phyloP scores from a whole-genome alignment of 2,329 filamentous ascomycete species.

The Zasmidium citrigriseum region DNA sequence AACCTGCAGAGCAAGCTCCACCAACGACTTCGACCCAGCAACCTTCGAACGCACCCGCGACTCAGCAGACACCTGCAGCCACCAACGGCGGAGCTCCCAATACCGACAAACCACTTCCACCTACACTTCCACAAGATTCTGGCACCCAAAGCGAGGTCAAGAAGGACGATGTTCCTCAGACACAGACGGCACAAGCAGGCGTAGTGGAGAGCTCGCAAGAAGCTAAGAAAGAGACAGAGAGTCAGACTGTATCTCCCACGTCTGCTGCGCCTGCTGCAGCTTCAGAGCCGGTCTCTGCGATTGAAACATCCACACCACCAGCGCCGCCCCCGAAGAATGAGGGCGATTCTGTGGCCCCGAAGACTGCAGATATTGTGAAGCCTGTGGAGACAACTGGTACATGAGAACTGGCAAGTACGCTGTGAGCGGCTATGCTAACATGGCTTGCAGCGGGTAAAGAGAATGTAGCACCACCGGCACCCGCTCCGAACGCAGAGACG shows the following conservation, averaged over 20 bases:
- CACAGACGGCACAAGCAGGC: background rate
- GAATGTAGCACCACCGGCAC: slow-evolving; percentile 3
- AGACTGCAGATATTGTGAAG: slow-evolving; percentile 1
- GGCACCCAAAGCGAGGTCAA: slow-evolving; percentile 2
- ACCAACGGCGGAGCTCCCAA: slow-evolving; percentile 14
- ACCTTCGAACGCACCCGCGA: slow-evolving; percentile 7
- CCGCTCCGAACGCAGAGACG: background rate
- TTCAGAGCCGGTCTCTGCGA: slow-evolving; percentile 18
- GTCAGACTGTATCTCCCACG: slow-evolving; percentile 8
- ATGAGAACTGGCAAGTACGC: background rate
- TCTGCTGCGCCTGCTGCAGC: slow-evolving; percentile 10
- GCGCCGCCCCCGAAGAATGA: slow-evolving; percentile 22
- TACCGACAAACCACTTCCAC: slow-evolving; percentile 23
- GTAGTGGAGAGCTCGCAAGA: slow-evolving; percentile 1
- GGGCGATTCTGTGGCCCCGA: too few relatives aligned
- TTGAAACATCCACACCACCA: slow-evolving; percentile 21
- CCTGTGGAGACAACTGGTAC: background rate
- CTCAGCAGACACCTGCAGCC: slow-evolving; percentile 7
- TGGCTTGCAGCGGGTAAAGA: background rate
- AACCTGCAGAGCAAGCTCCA: slow-evolving; percentile 1
- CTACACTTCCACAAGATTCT: slow-evolving; percentile 8
- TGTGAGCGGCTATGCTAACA: too few relatives aligned
- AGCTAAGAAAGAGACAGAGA: slow-evolving; percentile 4
- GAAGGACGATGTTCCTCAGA: slow-evolving; percentile 9
- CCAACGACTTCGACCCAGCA: slow-evolving; percentile 9